Evolutionary conservation across 129 eudicot genomes (phyloP).

Genomic region (Flaveria bidentis): DNA sequence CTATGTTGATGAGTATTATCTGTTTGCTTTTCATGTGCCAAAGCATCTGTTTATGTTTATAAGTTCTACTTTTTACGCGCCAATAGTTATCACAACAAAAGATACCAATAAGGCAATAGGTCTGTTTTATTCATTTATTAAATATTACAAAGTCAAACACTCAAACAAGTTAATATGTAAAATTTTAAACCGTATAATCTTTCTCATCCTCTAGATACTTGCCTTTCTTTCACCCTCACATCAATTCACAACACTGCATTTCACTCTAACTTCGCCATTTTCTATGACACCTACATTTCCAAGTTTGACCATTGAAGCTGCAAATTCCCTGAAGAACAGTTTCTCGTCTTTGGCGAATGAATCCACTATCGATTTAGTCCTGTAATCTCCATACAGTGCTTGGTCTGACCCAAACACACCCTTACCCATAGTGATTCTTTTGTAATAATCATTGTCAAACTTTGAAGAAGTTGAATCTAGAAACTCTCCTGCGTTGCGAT

Average conservation of each 20-base stretch:
- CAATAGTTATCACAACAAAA: not conserved
- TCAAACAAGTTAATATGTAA: constrained; percentile 10
- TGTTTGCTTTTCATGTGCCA: constrained; percentile 7
- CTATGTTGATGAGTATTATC: not conserved
- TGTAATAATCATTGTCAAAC: constrained; percentile 77
- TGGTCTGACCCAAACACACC: constrained; percentile 81
- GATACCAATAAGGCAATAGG: constrained; percentile 12
- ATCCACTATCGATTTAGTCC: constrained; percentile 64
- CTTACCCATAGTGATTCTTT: constrained; percentile 47
- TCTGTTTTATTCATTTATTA: constrained; percentile 10
- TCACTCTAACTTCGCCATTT: constrained; percentile 58
- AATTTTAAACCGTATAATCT: not conserved
- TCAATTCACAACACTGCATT: constrained; percentile 55
- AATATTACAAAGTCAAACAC: constrained; percentile 1
- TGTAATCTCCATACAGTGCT: constrained; percentile 48
- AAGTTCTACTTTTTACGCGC: not conserved
- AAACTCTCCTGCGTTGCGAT: constrained; percentile 64
- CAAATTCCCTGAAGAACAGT: constrained; percentile 69
- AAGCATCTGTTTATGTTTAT: not conserved
- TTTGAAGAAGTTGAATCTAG: constrained; percentile 65
- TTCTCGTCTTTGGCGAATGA: constrained; percentile 61
- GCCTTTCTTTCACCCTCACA: not conserved
- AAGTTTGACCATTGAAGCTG: constrained; percentile 71
- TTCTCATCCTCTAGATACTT: not conserved
- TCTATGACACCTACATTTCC: constrained; percentile 67